Base-by-base conservation (phyloP, 2,329 filamentous ascomycete genomes). In the Sordariomycetes sp. region DNA sequence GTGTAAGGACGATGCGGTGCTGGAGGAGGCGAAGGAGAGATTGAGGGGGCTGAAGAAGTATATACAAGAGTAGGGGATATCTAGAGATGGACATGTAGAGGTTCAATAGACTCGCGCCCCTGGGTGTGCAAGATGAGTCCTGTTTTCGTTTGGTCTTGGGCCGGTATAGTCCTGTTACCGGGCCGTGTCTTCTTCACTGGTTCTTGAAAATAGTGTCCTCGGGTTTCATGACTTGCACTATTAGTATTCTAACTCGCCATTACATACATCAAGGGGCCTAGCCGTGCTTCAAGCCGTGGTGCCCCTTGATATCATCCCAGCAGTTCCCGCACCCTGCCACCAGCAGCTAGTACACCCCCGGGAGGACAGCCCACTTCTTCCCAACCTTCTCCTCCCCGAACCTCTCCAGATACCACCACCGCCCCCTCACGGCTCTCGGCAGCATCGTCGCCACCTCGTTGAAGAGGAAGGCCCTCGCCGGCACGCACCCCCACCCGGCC, bases 361-460 rank as follows among this genome's bases (percentile, higher is more conserved):
- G 81, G 55, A 84, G 73, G 37, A 93, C 82, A 5, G 89, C 89
- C 74, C 89, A 92, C 68, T 86, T 83, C 34, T 79, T 81, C 54
- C 82, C 82, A 61, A 96, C 82, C 72, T 86, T 88, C 54, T 95
- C 87, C 74, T 86, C 84, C 12, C 93, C 93, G 79, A 99, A 99
- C 71, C 80, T 89, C 67, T 90, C 79, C 59, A 86, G 75, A 71
- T 99, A 99, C 94, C 94, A 99, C 66, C 79, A 77, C 71, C 84
- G 85, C 25, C 93, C 93, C 62, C 84, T 82, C 57, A 94, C 74
- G 18, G 94, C 92, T 65, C 94, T 79, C 12, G 94, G 93, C 61
- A 95, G 70, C 93, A 97, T 99, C 10, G 88, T 86, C n/a, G 85
- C 74, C 55, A 99, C 74, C 73, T 96, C 91, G 69, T 97, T 97